Conservation (phyloP, 352 stramenopile genomes). For the Phytophthora pisi region DNA sequence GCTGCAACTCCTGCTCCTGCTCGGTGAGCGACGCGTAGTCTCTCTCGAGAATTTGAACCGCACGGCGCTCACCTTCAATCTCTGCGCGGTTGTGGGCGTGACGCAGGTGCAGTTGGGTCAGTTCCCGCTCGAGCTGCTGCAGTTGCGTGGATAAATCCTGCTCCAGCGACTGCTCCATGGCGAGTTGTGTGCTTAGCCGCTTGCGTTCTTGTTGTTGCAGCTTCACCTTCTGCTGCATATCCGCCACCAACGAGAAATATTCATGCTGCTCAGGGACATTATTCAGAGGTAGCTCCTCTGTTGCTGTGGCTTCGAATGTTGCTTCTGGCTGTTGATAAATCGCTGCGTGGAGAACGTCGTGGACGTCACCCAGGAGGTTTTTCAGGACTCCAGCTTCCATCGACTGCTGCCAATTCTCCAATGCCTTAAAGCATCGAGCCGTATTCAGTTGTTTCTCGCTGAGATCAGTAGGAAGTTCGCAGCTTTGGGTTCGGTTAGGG, state of each 20-base stretch:
- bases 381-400: slow-evolving; percentile 30
- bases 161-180: slow-evolving; percentile 56
- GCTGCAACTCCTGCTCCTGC: slow-evolving; percentile 48
- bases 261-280: neutral
- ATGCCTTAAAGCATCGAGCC: slow-evolving; percentile 36
- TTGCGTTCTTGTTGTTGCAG: slow-evolving; percentile 26
- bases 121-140: slow-evolving; percentile 43
- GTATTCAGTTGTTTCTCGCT: slow-evolving; percentile 27
- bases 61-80: slow-evolving; percentile 45
- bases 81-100: slow-evolving; percentile 44
- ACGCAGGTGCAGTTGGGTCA: slow-evolving; percentile 39
- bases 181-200: slow-evolving; percentile 31
- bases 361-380: slow-evolving; percentile 21
- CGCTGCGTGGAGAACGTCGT: slow-evolving; percentile 18
- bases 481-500: too few relatives aligned
- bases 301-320: neutral
- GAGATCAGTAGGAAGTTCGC: neutral
- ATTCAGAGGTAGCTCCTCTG: neutral
- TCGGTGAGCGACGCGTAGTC: slow-evolving; percentile 53
- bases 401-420: slow-evolving; percentile 36
- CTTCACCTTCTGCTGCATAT: slow-evolving; percentile 27
- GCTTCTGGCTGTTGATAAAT: slow-evolving; percentile 15
- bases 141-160: slow-evolving; percentile 42
- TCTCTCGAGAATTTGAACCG: slow-evolving; percentile 49
- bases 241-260: slow-evolving; percentile 31